These are phyloP conservation scores for Aquanectria penicillioides DNA, from an alignment of 2,329 filamentous ascomycete species.

Conservation along the genomic window DNA sequence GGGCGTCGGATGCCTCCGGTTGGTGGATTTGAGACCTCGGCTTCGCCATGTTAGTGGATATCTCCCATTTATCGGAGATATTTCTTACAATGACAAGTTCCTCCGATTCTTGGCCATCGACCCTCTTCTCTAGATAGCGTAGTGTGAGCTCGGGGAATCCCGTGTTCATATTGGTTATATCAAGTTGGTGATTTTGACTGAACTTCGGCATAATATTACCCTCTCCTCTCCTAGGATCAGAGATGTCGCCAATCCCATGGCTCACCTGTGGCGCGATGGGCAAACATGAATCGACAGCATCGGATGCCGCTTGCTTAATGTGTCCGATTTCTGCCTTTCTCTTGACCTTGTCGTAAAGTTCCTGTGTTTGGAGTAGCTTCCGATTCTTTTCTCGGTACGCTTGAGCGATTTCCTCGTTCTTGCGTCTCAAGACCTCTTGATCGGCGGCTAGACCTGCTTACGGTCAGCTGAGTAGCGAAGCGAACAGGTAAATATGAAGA, in stretches of 20 bases:
- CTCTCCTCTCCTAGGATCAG: neutral
- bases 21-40: conserved; percentile 13
- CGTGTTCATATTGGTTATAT: conserved; percentile 32
- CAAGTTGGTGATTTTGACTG: conserved; percentile 26
- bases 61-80: no score
- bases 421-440: conserved; percentile 71
- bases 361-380: conserved; percentile 74
- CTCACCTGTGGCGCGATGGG: conserved; percentile 27
- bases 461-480: conserved; percentile 16
- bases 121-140: conserved; percentile 22
- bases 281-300: conserved; percentile 49
- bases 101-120: conserved; percentile 30
- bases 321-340: conserved; percentile 64
- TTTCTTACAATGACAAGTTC: conserved; percentile 26
- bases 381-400: conserved; percentile 76
- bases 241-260: conserved; percentile 17
- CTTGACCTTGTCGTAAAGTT: conserved; percentile 70
- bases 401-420: conserved; percentile 76
- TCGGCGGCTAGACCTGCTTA: conserved; percentile 65
- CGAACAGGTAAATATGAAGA: neutral
- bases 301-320: conserved; percentile 63
- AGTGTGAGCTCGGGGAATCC: conserved; percentile 22
- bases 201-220: conserved; percentile 15
- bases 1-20: conserved; percentile 22
- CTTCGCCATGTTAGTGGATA: conserved; percentile 26